Evolutionary conservation across 2,329 filamentous ascomycete genomes (phyloP), one percentile per base, ranked within the genome.

Genomic region (Fusarium sp.): DNA sequence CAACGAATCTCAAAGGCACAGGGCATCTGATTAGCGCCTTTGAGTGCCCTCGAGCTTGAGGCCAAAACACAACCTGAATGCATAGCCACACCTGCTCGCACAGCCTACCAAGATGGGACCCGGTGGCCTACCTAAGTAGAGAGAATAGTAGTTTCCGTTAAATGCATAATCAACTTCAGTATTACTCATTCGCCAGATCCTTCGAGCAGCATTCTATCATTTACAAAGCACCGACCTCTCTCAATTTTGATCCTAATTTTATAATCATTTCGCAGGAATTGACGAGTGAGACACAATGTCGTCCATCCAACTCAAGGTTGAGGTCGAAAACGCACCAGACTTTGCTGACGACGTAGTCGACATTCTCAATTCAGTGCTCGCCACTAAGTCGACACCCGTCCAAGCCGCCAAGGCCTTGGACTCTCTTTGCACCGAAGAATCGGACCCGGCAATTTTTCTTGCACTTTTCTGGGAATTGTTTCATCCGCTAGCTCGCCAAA

Each of bases 381-480:
- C 42, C 6, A 16, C 14, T 3, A 6, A 50, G 14, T 29, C 31
- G 3, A 40, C 66, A 10, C 64, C 67, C 1, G 9, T 1, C 5
- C 29, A 68, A 54, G 62, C 65, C 8, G 66, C 65, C 6, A 25
- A 16, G 14, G 57, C 59, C 13, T 18, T 76, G 10, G 68, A 76
- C 29, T 52, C 35, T 9, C 50, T 75, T 18, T 63, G 25, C 18
- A 14, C 14, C 1, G 20, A 59, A 68, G 13, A 52, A 16, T 6
- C 67, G 25, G 56, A 62, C 3, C 59, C 5, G 67, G 68, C 50
- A 2, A 40, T 31, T 8, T 78, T 78, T 20, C 58, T 77, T 9
- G 76, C 69, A 65, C 71, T 76, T 64, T 77, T 77, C 62, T 76
- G 76, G 77, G 73, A 77, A 33, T 70, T 78, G 2, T 18, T 78